Evolutionary conservation across 805 yeast genomes (phyloP).

Genomic region (Candida insectorum): DNA sequence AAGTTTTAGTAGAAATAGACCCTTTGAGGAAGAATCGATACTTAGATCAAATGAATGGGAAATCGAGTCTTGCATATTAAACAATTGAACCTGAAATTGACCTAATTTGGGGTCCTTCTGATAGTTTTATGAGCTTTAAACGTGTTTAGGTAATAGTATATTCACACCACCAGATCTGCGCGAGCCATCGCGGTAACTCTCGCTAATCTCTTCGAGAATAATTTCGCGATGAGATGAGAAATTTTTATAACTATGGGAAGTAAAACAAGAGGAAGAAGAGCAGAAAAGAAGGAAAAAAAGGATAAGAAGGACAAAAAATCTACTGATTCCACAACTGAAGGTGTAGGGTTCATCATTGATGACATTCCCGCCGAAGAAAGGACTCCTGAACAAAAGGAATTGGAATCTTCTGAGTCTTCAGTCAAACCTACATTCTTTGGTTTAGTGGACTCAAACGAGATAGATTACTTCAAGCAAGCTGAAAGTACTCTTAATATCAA

Average conservation of each 20-base stretch:
- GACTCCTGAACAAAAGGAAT: conserved; percentile 1
- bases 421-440: conserved; percentile 61
- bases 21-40: conserved; percentile 66
- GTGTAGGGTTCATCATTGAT: conserved; percentile 12
- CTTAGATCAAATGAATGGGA: conserved; percentile 30
- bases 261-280: conserved; percentile 43
- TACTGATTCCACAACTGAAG: no score
- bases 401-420: conserved; percentile 1
- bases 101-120: no score
- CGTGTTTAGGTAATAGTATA: no score
- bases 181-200: no score
- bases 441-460: conserved; percentile 74
- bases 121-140: no score
- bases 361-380: conserved; percentile 7
- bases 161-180: no score
- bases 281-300: conserved; percentile 26
- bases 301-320: conserved; percentile 3
- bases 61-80: conserved; percentile 3
- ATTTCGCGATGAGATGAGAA: no score
- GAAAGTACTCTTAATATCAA: conserved; percentile 81
- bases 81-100: no score
- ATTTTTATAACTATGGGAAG: no score
- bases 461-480: conserved; percentile 90
- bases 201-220: no score
- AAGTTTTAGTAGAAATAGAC: conserved; percentile 51